Conservation (phyloP, 1,284 basidiomycete genomes). For the Sphaerobolus stellatus region DNA sequence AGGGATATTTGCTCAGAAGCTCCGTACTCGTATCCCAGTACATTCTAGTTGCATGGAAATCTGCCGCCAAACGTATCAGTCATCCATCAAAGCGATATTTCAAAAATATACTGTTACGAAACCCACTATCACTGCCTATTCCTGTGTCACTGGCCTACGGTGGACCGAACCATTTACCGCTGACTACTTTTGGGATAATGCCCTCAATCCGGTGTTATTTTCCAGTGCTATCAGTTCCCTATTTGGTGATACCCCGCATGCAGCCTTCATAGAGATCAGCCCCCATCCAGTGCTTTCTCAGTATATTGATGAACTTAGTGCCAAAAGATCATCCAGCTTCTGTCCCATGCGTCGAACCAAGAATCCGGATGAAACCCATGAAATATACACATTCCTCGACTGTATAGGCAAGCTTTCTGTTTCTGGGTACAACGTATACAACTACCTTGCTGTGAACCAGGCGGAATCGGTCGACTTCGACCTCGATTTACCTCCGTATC, state of each 20-base stretch:
- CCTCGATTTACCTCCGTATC: conserved; percentile 23
- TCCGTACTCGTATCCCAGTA: conserved; percentile 33
- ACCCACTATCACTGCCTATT: conserved; percentile 24
- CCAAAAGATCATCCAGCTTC: conserved; percentile 20
- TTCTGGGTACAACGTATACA: conserved; percentile 28
- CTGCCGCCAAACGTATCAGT: conserved; percentile 27
- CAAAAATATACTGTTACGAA: conserved; percentile 17
- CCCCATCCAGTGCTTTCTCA: conserved; percentile 38
- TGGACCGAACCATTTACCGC: conserved; percentile 19
- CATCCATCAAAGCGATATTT: conserved; percentile 27
- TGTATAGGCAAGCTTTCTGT: conserved; percentile 28
- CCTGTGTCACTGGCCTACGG: conserved; percentile 25
- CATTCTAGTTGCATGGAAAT: conserved; percentile 36
- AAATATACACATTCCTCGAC: conserved; percentile 22
- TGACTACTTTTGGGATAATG: conserved; percentile 39
- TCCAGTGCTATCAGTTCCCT: conserved; percentile 17
- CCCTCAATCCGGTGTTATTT: conserved; percentile 34
- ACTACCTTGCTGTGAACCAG: too few relatives aligned
- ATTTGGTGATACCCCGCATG: conserved; percentile 17
- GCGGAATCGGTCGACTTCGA: conserved; percentile 13
- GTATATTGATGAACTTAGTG: conserved; percentile 29
- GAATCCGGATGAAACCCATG: conserved; percentile 15
- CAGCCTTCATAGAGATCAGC: conserved; percentile 32
- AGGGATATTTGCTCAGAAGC: conserved; percentile 33
- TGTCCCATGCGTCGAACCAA: conserved; percentile 32